Evolutionary conservation across 2,329 filamentous ascomycete species (phyloP).

Genomic region (Beauveria bassiana): DNA sequence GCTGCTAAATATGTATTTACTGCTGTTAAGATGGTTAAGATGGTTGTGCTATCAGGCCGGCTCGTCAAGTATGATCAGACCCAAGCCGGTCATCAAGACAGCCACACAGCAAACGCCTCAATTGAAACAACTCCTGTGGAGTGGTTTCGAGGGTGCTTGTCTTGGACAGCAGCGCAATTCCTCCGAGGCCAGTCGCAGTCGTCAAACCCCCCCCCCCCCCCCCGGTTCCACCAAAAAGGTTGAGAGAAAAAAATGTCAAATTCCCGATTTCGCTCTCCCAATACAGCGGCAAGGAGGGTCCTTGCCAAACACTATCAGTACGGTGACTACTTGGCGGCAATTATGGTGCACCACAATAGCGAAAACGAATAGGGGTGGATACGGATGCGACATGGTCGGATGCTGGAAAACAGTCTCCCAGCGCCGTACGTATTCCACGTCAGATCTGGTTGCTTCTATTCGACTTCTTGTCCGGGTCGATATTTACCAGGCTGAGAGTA

Average conservation of each 20-base stretch:
- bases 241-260: neutral
- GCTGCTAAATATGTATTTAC: neutral
- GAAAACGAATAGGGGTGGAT: slow-evolving; percentile 11
- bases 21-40: neutral
- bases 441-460: neutral
- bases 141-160: too few species aligned
- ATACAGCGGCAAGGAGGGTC: neutral
- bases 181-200: neutral
- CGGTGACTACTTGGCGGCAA: neutral
- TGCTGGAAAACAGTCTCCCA: neutral
- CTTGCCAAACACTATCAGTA: neutral
- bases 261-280: slow-evolving; percentile 4
- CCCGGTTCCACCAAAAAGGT: slow-evolving; percentile 3
- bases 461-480: neutral
- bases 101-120: too few species aligned
- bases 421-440: neutral
- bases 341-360: neutral
- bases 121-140: too few species aligned
- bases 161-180: neutral
- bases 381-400: slow-evolving; percentile 9
- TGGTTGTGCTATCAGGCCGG: neutral
- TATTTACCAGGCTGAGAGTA: neutral
- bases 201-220: neutral
- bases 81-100: too few species aligned
- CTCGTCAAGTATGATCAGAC: too few species aligned